Evolutionary conservation across 1,284 basidiomycete genomes (phyloP), one percentile per base, ranked within the genome.

Genomic region (Pholiota adiposa): DNA sequence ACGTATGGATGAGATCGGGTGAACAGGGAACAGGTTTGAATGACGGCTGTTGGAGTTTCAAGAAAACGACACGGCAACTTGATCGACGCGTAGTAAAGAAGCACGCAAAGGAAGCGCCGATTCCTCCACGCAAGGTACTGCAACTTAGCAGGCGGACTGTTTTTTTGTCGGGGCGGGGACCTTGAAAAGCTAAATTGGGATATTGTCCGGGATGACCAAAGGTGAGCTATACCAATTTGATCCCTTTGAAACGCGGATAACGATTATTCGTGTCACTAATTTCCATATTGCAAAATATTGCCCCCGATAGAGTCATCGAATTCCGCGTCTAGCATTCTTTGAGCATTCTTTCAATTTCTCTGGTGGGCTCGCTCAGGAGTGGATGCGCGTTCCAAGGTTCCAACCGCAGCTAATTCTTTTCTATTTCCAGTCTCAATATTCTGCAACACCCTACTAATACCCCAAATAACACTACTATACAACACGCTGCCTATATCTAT

Each of bases 241-340:
- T 74, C 67, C 65, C 69, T 70, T 68, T 77, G 75, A 78, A 78
- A 76, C 74, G 70, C 71, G 70, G 70, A 64, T 67, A 65, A 64
- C 69, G 65, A 69, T 70, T 69, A 43, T 73, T 71, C 65, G 62
- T 68, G 62, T 65, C 63, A 65, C 27, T 51, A 68, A 67, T 67
- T 71, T 68, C 67, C 65, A 66, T 68, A 23, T 58, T 43, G 54
- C 25, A 51, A 31, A 58, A 73, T 66, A 68, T 74, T 76, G 69
- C 70, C 73, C 75, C 73, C 75, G 71, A 72, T 65, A 66, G 63
- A 58, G 53, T 70, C 64, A 68, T 73, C 71, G 77, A 79, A 79
- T 79, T 73, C 70, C 75, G 69, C 69, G 61, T 69, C 55, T 60
- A 65, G 55, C 64, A 59, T 66, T 31, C 29, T 31, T 69, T 70